Percentiles rank a stretch among this genome's conserved stretches.
phyloP scores from a whole-genome alignment of 257 asterid species.

The Solanum virginianum region DNA sequence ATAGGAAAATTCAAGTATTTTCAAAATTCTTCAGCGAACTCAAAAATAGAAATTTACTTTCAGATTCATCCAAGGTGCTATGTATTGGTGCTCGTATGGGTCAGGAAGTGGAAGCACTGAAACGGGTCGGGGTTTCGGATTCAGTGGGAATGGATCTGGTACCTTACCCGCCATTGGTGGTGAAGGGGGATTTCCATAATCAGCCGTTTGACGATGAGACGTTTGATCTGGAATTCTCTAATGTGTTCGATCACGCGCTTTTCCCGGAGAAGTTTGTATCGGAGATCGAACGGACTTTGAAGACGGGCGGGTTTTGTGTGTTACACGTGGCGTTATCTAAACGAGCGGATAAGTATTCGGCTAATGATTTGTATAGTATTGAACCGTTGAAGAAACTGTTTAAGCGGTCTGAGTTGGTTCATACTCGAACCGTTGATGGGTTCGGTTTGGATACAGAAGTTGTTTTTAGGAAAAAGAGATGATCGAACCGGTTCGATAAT shows the following conservation, averaged over 20 bases:
- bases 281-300: slow-evolving; percentile 78
- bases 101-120: slow-evolving; percentile 82
- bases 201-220: slow-evolving; percentile 60
- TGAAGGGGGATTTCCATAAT: slow-evolving; percentile 73
- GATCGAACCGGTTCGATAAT: not conserved
- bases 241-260: slow-evolving; percentile 92
- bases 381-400: slow-evolving; percentile 70
- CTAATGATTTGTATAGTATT: slow-evolving; percentile 72
- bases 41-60: slow-evolving; percentile 20
- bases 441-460: slow-evolving; percentile 91
- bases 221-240: slow-evolving; percentile 86
- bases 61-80: slow-evolving; percentile 47
- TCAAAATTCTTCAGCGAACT: slow-evolving; percentile 40
- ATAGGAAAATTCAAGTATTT: slow-evolving; percentile 63
- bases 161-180: slow-evolving; percentile 81
- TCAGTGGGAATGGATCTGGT: slow-evolving; percentile 85
- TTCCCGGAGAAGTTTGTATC: slow-evolving; percentile 68
- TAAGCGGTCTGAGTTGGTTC: slow-evolving; percentile 44
- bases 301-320: slow-evolving; percentile 66
- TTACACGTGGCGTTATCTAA: slow-evolving; percentile 59
- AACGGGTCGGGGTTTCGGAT: slow-evolving; percentile 50
- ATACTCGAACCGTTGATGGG: slow-evolving; percentile 52
- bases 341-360: slow-evolving; percentile 81
- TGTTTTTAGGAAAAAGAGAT: slow-evolving; percentile 44
- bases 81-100: slow-evolving; percentile 91